These are phyloP conservation scores for Blastobotrys apis DNA, from an alignment of 1,139 yeast genomes.

Conservation along the genomic window DNA sequence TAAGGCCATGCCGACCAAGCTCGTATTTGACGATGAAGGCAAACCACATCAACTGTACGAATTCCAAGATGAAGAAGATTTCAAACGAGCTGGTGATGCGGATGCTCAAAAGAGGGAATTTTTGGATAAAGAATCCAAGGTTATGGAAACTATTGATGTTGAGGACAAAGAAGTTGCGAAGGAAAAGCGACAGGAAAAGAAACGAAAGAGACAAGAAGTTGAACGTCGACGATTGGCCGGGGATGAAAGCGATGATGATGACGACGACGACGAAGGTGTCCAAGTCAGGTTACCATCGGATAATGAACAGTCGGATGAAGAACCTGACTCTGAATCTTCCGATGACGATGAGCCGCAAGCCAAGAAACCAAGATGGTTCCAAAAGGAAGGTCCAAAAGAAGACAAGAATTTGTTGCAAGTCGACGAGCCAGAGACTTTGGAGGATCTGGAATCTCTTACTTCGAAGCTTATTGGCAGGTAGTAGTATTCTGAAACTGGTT, in stretches of 20 bases:
- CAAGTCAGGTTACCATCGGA: slow-evolving; percentile 24
- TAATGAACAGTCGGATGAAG: slow-evolving; percentile 16
- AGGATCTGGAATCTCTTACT: slow-evolving; percentile 89
- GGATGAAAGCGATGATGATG: slow-evolving; percentile 34
- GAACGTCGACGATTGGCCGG: slow-evolving; percentile 47
- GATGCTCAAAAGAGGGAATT: slow-evolving; percentile 61
- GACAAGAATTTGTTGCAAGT: slow-evolving; percentile 58
- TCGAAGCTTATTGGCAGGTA: slow-evolving; percentile 45
- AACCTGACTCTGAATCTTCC: slow-evolving; percentile 28
- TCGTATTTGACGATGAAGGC: slow-evolving; percentile 93
- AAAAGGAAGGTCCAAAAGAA: neutral
- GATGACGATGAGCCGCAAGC: slow-evolving; percentile 19
- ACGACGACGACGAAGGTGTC: slow-evolving; percentile 41
- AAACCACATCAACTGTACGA: slow-evolving; percentile 85
- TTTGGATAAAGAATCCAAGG: slow-evolving; percentile 58
- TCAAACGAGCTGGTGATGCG: slow-evolving; percentile 73
- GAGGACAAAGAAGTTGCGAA: slow-evolving; percentile 80
- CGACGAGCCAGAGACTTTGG: slow-evolving; percentile 85
- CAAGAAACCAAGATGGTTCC: slow-evolving; percentile 9
- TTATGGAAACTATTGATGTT: slow-evolving; percentile 67
- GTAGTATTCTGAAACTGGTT: too few relatives aligned
- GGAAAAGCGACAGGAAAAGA: slow-evolving; percentile 81
- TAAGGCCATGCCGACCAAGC: slow-evolving; percentile 64
- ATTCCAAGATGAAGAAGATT: slow-evolving; percentile 84
- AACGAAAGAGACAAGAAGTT: slow-evolving; percentile 78